Evolutionary conservation across 768 basidiomycete species (phyloP).

Genomic region (Russula earlei): DNA sequence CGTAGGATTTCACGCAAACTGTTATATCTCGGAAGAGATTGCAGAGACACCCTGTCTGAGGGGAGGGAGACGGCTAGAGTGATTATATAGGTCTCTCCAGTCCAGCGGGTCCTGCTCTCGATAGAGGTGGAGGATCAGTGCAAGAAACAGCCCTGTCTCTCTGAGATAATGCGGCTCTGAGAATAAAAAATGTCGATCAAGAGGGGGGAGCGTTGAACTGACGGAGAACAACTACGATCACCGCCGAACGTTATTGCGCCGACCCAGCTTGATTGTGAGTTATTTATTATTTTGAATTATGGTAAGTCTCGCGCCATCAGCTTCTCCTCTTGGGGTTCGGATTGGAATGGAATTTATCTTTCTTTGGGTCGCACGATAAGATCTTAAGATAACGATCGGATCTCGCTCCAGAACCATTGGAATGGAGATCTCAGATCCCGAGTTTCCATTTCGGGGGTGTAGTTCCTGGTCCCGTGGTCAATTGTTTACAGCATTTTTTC

Average conservation of each 20-base stretch:
- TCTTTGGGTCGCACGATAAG: background rate
- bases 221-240: background rate
- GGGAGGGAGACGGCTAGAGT: background rate
- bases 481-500: background rate
- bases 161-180: constrained; percentile 5
- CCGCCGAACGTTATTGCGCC: background rate
- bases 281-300: background rate
- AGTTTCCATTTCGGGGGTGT: background rate
- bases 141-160: background rate
- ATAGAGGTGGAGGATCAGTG: constrained; percentile 2
- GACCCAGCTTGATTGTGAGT: too few relatives aligned
- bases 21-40: background rate
- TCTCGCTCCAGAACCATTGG: background rate
- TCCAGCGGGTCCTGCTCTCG: constrained; percentile 7
- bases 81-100: background rate
- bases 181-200: constrained; percentile 7
- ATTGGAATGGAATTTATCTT: constrained; percentile 1
- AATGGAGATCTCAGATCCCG: constrained; percentile 6
- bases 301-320: background rate
- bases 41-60: background rate
- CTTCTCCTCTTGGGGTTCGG: background rate
- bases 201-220: background rate
- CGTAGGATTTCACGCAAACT: background rate
- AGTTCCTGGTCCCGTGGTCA: constrained; percentile 9
- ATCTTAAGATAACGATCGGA: constrained; percentile 11